These are phyloP conservation scores for Ogataea methanolica DNA, from an alignment of 805 yeast species.

Conservation along the genomic window DNA sequence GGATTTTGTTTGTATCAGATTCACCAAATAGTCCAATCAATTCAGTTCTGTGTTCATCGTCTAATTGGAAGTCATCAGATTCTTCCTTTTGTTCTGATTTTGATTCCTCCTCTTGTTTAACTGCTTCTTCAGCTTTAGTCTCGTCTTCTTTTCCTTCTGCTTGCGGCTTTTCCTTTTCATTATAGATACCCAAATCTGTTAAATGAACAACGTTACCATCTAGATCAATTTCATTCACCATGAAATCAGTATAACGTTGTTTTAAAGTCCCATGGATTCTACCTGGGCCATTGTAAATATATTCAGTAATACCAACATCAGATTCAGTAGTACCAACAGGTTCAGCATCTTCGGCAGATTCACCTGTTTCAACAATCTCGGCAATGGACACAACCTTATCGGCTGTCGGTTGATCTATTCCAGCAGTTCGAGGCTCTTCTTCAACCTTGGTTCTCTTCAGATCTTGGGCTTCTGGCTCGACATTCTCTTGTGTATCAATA, in stretches of 20 bases:
- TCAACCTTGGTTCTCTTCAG: slow-evolving; percentile 3
- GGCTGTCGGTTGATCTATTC: neutral
- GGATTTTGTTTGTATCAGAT: slow-evolving; percentile 50
- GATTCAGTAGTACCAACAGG: slow-evolving; percentile 51
- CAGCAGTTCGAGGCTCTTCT: slow-evolving; percentile 1
- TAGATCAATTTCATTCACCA: slow-evolving; percentile 80
- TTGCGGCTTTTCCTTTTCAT: slow-evolving; percentile 31
- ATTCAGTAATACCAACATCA: slow-evolving; percentile 87
- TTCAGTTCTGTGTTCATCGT: slow-evolving; percentile 40
- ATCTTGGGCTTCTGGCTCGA: neutral
- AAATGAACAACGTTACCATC: slow-evolving; percentile 72
- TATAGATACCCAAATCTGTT: slow-evolving; percentile 55
- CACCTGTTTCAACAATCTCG: too few relatives aligned
- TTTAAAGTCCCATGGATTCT: slow-evolving; percentile 82
- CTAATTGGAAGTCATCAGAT: slow-evolving; percentile 32
- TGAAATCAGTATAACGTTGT: slow-evolving; percentile 87
- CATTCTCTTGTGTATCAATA: neutral
- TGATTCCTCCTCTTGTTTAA: slow-evolving; percentile 33
- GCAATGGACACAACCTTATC: too few relatives aligned
- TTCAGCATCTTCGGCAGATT: neutral
- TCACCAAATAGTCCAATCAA: slow-evolving; percentile 55
- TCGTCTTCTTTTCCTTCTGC: slow-evolving; percentile 32
- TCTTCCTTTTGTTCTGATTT: slow-evolving; percentile 6
- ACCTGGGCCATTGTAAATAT: slow-evolving; percentile 43
- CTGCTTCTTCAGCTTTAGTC: slow-evolving; percentile 37